These are phyloP conservation scores for Henckelia pumila DNA, from an alignment of 257 asterid species.

Conservation along the genomic window DNA sequence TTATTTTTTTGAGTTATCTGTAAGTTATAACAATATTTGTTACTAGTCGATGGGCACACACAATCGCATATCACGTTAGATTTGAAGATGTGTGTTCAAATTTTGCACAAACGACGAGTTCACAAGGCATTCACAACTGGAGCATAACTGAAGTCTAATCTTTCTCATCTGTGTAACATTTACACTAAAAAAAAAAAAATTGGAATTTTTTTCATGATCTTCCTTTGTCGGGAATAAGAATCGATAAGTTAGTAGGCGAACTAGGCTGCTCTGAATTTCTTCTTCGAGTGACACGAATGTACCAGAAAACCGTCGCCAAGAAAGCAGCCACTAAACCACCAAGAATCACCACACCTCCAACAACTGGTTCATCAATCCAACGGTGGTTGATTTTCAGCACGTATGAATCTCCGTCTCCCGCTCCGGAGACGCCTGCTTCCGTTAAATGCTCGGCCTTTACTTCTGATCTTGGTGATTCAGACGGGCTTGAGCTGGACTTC, in stretches of 20 bases:
- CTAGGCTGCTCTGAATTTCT: conserved; percentile 25
- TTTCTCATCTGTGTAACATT: background rate
- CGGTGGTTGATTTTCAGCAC: conserved; percentile 17
- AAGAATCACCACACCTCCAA: conserved; percentile 38
- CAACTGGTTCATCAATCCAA: conserved; percentile 29
- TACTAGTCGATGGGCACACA: too few relatives aligned
- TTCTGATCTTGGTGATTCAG: conserved; percentile 20
- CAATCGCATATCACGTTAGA: too few relatives aligned
- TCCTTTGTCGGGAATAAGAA: conserved; percentile 24
- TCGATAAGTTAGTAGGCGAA: conserved; percentile 25
- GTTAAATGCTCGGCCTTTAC: conserved; percentile 16
- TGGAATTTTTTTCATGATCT: conserved; percentile 8
- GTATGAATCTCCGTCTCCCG: too few relatives aligned
- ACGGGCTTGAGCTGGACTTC: conserved; percentile 20
- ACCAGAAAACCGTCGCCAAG: conserved; percentile 50
- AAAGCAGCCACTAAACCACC: conserved; percentile 36
- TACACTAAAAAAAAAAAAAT: background rate
- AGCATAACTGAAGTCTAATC: too few relatives aligned
- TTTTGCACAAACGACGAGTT: too few relatives aligned
- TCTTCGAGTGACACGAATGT: conserved; percentile 64
- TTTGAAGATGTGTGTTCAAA: too few relatives aligned
- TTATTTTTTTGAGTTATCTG: background rate
- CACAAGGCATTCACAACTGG: too few relatives aligned
- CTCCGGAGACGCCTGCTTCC: conserved; percentile 18
- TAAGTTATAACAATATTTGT: too few relatives aligned